Conservation (phyloP, 805 yeast species). For the Metschnikowia henanensis region DNA sequence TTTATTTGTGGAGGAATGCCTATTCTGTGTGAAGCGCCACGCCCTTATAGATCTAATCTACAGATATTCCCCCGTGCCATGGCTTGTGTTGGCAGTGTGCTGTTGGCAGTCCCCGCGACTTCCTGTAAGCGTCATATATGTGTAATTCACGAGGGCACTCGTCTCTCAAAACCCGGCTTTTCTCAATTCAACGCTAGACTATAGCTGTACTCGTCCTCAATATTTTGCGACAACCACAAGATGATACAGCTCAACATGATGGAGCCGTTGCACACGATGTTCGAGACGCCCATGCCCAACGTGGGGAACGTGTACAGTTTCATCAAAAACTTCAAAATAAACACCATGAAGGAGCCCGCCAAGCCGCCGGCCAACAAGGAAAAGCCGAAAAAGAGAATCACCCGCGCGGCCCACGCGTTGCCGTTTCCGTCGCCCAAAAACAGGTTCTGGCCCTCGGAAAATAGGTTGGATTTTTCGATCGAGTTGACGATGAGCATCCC, state of each 20-base stretch:
- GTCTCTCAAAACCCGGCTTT: too few relatives aligned
- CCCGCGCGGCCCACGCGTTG: constrained; percentile 92
- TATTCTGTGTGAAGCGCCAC: not conserved
- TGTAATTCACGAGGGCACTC: too few relatives aligned
- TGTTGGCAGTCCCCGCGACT: too few relatives aligned
- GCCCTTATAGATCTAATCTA: constrained; percentile 9
- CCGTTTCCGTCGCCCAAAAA: constrained; percentile 44
- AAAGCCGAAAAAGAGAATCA: constrained; percentile 88
- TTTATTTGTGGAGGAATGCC: not conserved
- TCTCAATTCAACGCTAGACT: constrained; percentile 66
- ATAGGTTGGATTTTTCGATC: constrained; percentile 66
- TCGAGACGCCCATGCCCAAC: constrained; percentile 89
- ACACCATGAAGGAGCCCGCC: constrained; percentile 87
- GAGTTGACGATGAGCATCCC: constrained; percentile 86
- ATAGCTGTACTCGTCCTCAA: constrained; percentile 95
- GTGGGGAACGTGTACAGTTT: constrained; percentile 84
- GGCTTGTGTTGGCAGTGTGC: too few relatives aligned
- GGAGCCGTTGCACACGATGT: constrained; percentile 75
- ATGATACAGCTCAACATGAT: constrained; percentile 87
- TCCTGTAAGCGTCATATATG: too few relatives aligned
- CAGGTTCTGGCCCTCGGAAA: constrained; percentile 36
- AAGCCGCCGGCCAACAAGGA: constrained; percentile 91
- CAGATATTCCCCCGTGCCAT: constrained; percentile 1
- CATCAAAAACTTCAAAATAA: constrained; percentile 79
- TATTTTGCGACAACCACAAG: constrained; percentile 92